Conservation (phyloP, 768 basidiomycete genomes). For the Baorangia bicolor region DNA sequence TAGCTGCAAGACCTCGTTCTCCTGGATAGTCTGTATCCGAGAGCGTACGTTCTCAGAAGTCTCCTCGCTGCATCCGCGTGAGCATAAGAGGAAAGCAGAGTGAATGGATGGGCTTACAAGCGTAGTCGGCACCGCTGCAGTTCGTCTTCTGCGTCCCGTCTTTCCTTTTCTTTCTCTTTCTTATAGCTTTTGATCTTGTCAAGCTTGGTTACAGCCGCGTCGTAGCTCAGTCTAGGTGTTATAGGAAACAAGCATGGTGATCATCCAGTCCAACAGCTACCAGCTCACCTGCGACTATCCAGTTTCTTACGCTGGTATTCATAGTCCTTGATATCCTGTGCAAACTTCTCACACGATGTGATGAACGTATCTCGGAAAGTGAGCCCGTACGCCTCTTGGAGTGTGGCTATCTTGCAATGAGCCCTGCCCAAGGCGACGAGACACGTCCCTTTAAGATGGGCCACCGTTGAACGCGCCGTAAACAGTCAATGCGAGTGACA, state of each 20-base stretch:
- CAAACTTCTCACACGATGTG: conserved; percentile 58
- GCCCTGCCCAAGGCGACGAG: conserved; percentile 77
- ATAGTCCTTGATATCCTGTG: conserved; percentile 81
- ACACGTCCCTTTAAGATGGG: conserved; percentile 52
- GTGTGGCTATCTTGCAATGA: conserved; percentile 78
- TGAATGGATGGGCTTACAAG: conserved; percentile 53
- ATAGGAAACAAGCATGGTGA: not conserved
- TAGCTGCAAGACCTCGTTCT: conserved; percentile 71
- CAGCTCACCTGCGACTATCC: conserved; percentile 72
- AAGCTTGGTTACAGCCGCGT: conserved; percentile 68
- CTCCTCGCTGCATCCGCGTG: conserved; percentile 62
- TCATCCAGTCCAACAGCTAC: not conserved
- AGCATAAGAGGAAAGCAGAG: conserved; percentile 3
- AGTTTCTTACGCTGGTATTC: conserved; percentile 80
- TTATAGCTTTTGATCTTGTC: conserved; percentile 69
- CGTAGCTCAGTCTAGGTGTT: conserved; percentile 62
- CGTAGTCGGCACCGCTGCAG: conserved; percentile 65
- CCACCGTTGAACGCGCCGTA: not conserved
- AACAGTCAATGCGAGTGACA: conserved; percentile 8
- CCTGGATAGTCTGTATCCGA: conserved; percentile 77
- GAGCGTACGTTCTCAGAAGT: conserved; percentile 80
- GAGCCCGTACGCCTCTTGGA: conserved; percentile 79
- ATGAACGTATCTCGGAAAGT: conserved; percentile 75
- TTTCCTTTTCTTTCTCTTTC: conserved; percentile 80
- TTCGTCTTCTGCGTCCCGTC: conserved; percentile 78